Conservation (phyloP, 805 yeast species). For the Brettanomyces naardenensis region DNA sequence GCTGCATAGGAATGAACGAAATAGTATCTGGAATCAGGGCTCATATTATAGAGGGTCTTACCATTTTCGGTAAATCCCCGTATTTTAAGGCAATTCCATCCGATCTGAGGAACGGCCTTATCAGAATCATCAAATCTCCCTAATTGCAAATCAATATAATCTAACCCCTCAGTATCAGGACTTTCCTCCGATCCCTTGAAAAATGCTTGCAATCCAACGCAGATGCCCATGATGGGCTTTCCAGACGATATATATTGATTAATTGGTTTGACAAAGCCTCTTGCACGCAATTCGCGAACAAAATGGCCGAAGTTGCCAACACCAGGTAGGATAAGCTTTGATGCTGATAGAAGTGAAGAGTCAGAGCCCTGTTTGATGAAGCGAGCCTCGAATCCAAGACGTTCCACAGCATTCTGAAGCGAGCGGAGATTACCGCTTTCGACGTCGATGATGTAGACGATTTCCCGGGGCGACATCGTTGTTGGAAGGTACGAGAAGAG, state of each 20-base stretch:
- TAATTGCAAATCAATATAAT: slow-evolving; percentile 45
- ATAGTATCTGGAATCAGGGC: slow-evolving; percentile 67
- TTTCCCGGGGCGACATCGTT: too few relatives aligned
- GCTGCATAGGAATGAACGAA: slow-evolving; percentile 95
- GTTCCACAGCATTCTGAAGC: slow-evolving; percentile 74
- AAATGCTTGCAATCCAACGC: slow-evolving; percentile 91
- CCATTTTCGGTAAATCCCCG: slow-evolving; percentile 11
- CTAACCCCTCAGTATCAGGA: slow-evolving; percentile 50
- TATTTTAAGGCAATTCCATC: slow-evolving; percentile 61
- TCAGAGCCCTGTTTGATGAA: slow-evolving; percentile 55
- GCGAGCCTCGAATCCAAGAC: slow-evolving; percentile 61
- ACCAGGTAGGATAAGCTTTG: slow-evolving; percentile 77
- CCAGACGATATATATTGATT: slow-evolving; percentile 64
- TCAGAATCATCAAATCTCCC: slow-evolving; percentile 49
- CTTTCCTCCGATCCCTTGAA: slow-evolving; percentile 72
- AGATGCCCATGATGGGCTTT: slow-evolving; percentile 88
- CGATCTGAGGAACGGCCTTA: slow-evolving; percentile 93
- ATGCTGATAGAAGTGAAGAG: slow-evolving; percentile 38
- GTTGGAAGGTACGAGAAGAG: too few relatives aligned
- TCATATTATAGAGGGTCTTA: slow-evolving; percentile 49
- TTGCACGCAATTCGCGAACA: slow-evolving; percentile 55
- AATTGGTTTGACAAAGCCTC: slow-evolving; percentile 62
- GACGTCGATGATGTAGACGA: slow-evolving; percentile 78
- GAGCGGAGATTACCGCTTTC: slow-evolving; percentile 94
- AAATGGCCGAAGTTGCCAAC: slow-evolving; percentile 97